Percentiles rank a stretch among this genome's conserved stretches.
These are phyloP conservation scores for Achaetomium macrosporum DNA, from an alignment of 2,329 filamentous ascomycete species.

Conservation along the genomic window DNA sequence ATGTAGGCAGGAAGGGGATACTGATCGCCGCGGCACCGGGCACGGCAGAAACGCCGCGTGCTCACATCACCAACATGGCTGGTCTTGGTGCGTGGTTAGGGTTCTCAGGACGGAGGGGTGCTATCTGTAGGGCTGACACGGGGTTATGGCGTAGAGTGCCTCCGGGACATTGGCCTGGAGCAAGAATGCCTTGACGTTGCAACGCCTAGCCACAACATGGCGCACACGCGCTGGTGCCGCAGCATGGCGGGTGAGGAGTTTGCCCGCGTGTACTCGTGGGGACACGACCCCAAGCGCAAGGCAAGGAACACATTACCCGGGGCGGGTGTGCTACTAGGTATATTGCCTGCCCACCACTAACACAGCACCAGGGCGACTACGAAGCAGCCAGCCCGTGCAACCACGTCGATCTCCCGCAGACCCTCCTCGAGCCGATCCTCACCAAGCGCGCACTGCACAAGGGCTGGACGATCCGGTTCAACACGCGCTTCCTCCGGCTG, in stretches of 20 bases:
- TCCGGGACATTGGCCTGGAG: conserved; percentile 47
- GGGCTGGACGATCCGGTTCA: conserved; percentile 39
- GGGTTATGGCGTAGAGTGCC: conserved; percentile 37
- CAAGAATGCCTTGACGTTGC: conserved; percentile 33
- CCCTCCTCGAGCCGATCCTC: conserved; percentile 43
- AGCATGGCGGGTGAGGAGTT: conserved; percentile 49
- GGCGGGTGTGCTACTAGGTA: no score
- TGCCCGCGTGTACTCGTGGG: conserved; percentile 46
- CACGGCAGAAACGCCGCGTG: conserved; percentile 51
- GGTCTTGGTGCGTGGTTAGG: conserved; percentile 35
- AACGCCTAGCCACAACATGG: conserved; percentile 37
- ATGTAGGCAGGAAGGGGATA: conserved; percentile 44
- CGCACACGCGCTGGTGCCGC: conserved; percentile 47
- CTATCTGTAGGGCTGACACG: not conserved
- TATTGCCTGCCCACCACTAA: conserved; percentile 23
- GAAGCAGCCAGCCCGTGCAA: conserved; percentile 39
- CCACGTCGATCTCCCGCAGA: conserved; percentile 43
- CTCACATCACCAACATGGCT: conserved; percentile 56
- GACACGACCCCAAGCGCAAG: conserved; percentile 27
- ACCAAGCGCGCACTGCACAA: conserved; percentile 34
- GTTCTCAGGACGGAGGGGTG: not conserved
- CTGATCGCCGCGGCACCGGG: conserved; percentile 45
- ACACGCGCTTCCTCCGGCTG: conserved; percentile 35
- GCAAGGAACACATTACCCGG: conserved; percentile 6
- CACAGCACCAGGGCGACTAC: conserved; percentile 37